phyloP scores from a whole-genome alignment of 2,329 filamentous ascomycete genomes.

The Colletotrichum liriopes region DNA sequence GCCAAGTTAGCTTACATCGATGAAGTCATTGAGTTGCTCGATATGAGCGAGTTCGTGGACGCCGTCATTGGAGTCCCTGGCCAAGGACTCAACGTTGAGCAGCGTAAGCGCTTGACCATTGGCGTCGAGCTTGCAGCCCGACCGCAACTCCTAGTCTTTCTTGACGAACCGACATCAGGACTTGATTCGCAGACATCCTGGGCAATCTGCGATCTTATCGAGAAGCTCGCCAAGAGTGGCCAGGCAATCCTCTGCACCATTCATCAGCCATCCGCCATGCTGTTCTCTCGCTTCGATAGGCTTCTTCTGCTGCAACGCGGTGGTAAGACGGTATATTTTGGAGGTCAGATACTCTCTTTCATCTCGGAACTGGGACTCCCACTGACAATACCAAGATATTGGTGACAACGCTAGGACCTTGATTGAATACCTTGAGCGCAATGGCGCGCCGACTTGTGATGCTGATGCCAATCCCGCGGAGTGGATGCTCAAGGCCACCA shows the following conservation, averaged over 20 bases:
- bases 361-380: accelerated
- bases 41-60: slow-evolving; percentile 76
- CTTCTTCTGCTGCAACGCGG: slow-evolving; percentile 70
- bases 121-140: slow-evolving; percentile 83
- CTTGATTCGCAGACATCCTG: slow-evolving; percentile 83
- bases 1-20: slow-evolving; percentile 51
- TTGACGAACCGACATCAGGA: slow-evolving; percentile 85
- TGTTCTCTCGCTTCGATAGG: slow-evolving; percentile 67
- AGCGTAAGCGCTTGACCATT: slow-evolving; percentile 76
- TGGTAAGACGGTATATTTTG: slow-evolving; percentile 73
- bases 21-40: slow-evolving; percentile 50
- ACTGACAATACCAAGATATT: slow-evolving; percentile 36
- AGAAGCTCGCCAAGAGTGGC: slow-evolving; percentile 70
- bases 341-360: slow-evolving; percentile 56
- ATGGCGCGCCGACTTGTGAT: slow-evolving; percentile 71
- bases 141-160: slow-evolving; percentile 80
- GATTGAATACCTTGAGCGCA: slow-evolving; percentile 72
- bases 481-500: slow-evolving; percentile 71
- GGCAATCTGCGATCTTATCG: slow-evolving; percentile 80
- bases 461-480: slow-evolving; percentile 75
- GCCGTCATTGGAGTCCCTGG: slow-evolving; percentile 79
- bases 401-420: slow-evolving; percentile 63
- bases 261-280: slow-evolving; percentile 62
- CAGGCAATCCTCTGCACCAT: slow-evolving; percentile 64
- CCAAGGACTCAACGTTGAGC: slow-evolving; percentile 64